Evolutionary conservation across 805 yeast species (phyloP).

Genomic region (Ogataea saltuana): DNA sequence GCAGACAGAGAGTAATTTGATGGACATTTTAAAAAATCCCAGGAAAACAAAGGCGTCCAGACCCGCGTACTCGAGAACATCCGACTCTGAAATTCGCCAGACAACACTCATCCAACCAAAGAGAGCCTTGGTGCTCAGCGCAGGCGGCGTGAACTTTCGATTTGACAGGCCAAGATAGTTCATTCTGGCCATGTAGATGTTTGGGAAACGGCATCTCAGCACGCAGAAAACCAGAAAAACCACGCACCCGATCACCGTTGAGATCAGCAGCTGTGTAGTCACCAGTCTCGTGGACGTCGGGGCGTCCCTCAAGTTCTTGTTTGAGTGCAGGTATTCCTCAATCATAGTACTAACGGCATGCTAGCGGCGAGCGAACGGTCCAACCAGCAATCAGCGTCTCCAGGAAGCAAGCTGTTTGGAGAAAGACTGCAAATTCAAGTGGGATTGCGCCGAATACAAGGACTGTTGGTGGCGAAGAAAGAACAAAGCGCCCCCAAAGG

Average conservation of each 20-base stretch:
- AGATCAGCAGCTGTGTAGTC: slow-evolving; percentile 73
- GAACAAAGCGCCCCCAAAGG: no score
- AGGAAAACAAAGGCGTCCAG: slow-evolving; percentile 91
- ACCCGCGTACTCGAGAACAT: slow-evolving; percentile 86
- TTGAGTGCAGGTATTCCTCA: slow-evolving; percentile 19
- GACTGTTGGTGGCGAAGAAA: no score
- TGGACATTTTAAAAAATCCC: slow-evolving; percentile 87
- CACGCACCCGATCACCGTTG: slow-evolving; percentile 62
- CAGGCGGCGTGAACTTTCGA: slow-evolving; percentile 55
- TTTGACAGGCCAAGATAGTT: slow-evolving; percentile 42
- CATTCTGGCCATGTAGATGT: slow-evolving; percentile 79
- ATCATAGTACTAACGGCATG: slow-evolving; percentile 14
- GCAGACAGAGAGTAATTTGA: slow-evolving; percentile 63
- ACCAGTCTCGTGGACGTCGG: slow-evolving; percentile 53
- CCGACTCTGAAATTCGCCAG: slow-evolving; percentile 64
- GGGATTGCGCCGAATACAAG: no score
- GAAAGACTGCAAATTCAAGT: no score
- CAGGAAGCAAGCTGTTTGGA: no score
- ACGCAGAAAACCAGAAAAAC: slow-evolving; percentile 73
- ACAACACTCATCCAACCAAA: slow-evolving; percentile 83
- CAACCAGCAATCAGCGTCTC: no score
- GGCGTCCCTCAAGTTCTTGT: slow-evolving; percentile 34
- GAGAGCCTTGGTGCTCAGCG: slow-evolving; percentile 53
- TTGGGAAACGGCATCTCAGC: slow-evolving; percentile 72
- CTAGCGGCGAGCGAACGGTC: neutral